These are phyloP conservation scores for Singerocomus rubriflavus DNA, from an alignment of 1,284 basidiomycete species.

Conservation along the genomic window DNA sequence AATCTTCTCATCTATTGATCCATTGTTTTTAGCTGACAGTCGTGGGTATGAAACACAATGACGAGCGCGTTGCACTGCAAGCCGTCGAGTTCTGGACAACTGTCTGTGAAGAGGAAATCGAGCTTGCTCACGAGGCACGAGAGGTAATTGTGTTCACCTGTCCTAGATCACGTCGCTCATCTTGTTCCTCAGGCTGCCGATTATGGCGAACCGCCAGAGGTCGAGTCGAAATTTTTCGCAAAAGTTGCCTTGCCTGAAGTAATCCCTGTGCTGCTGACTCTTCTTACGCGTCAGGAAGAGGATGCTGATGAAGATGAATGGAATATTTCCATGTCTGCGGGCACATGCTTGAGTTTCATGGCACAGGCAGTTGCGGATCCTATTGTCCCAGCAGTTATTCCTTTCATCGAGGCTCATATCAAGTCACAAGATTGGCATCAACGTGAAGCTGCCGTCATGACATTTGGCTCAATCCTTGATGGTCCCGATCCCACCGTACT, in stretches of 20 bases:
- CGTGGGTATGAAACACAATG: slow-evolving; percentile 95
- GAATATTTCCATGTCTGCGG: slow-evolving; percentile 98
- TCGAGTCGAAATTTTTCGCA: slow-evolving; percentile 89
- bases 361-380: slow-evolving; percentile 89
- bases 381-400: slow-evolving; percentile 91
- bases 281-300: slow-evolving; percentile 93
- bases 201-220: slow-evolving; percentile 88
- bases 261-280: slow-evolving; percentile 85
- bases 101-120: slow-evolving; percentile 97
- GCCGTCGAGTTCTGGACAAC: slow-evolving; percentile 99
- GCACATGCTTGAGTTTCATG: slow-evolving; percentile 86
- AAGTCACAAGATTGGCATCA: slow-evolving; percentile 90
- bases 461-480: slow-evolving; percentile 96
- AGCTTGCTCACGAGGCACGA: slow-evolving; percentile 87
- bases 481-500: slow-evolving; percentile 89
- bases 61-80: slow-evolving; percentile 91
- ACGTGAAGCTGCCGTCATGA: slow-evolving; percentile 97
- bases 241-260: slow-evolving; percentile 94
- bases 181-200: slow-evolving; percentile 66
- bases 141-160: slow-evolving; percentile 54
- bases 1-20: slow-evolving; percentile 20
- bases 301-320: slow-evolving; percentile 99
- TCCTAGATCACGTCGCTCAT: slow-evolving; percentile 5
- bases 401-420: slow-evolving; percentile 98
- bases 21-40: slow-evolving; percentile 76